Evolutionary conservation across 192 early-diverging fungal genomes (phyloP), one percentile per base, ranked within the genome.

Genomic region (Backusella liffmaniae): DNA sequence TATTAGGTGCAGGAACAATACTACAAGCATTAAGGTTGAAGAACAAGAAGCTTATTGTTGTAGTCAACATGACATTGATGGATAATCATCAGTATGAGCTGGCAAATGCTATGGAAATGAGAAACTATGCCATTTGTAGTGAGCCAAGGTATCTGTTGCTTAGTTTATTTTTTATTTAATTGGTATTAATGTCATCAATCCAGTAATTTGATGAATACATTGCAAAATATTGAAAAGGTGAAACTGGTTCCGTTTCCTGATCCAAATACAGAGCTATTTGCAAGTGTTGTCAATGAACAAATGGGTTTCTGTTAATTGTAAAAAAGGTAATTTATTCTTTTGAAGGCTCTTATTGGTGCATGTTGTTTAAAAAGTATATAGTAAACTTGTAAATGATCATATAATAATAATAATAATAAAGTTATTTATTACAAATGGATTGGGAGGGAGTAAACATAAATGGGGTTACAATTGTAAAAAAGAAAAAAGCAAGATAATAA

Each of bases 21-120:
- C 86, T 98, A 46, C 95, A 98, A 72, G 87, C 90, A 2, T 81
- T 93, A 37, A 85, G 91, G 34, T 73, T 88, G 46, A 68, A 77
- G 44, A 90, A 92, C 66, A 90, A 90, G 42, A 72, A 84, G 16
- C 70, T 94, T 1, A 90, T 95, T 7, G 88, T 86, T 4, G 94
- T 97, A 10, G 91, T 91, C 0, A 98, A 98, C 81, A 79, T 80
- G 15, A 76, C 71, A 41, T 84, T 98, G 23, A 91, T 94, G 92
- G 89, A 96, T 76, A 92, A 96, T 80, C 97, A 98, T 78, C 97
- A 98, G 81, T 59, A 66, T 34, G 95, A 98, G 80, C 86, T 98
- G 56, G 95, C 93, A 3, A 69, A 82, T 6, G 92, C 88, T 18
- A 85, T 98, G 68, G 86, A 87, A 6, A 66, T 75, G 0, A 75